Conservation (phyloP, 352 stramenopile genomes). For the Phytophthora palmivora region DNA sequence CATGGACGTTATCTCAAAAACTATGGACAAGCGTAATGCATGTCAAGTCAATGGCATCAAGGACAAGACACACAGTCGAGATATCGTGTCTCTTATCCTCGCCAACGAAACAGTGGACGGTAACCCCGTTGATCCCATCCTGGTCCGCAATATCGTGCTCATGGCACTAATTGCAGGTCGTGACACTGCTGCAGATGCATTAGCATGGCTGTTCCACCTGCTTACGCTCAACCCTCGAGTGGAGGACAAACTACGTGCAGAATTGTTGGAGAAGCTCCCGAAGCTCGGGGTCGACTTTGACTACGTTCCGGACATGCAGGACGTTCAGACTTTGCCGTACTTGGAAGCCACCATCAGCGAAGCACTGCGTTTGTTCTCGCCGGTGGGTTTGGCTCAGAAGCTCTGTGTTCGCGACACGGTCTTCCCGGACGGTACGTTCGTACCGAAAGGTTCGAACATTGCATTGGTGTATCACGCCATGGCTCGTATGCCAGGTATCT, state of each 20-base stretch:
- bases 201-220: constrained; percentile 49
- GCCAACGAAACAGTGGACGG: constrained; percentile 32
- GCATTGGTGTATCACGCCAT: constrained; percentile 47
- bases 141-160: constrained; percentile 71
- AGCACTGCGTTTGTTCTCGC: constrained; percentile 49
- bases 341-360: constrained; percentile 52
- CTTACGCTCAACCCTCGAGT: constrained; percentile 54
- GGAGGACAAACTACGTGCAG: constrained; percentile 35
- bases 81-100: constrained; percentile 46
- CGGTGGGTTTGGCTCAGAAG: constrained; percentile 46
- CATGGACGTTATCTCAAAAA: constrained; percentile 41
- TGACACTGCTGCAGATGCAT: constrained; percentile 57
- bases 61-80: constrained; percentile 10
- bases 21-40: constrained; percentile 20
- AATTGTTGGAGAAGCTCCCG: constrained; percentile 36
- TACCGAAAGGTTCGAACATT: constrained; percentile 47
- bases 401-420: constrained; percentile 44
- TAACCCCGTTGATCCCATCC: constrained; percentile 31
- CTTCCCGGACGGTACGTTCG: constrained; percentile 55
- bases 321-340: constrained; percentile 37
- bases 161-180: constrained; percentile 70
- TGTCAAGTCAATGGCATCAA: neutral
- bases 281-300: constrained; percentile 26
- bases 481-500: constrained; percentile 45
- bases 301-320: constrained; percentile 37